Evolutionary conservation across 306 rosid genomes (phyloP), one percentile per base, ranked within the genome.

Genomic region (Sesbania bispinosa): DNA sequence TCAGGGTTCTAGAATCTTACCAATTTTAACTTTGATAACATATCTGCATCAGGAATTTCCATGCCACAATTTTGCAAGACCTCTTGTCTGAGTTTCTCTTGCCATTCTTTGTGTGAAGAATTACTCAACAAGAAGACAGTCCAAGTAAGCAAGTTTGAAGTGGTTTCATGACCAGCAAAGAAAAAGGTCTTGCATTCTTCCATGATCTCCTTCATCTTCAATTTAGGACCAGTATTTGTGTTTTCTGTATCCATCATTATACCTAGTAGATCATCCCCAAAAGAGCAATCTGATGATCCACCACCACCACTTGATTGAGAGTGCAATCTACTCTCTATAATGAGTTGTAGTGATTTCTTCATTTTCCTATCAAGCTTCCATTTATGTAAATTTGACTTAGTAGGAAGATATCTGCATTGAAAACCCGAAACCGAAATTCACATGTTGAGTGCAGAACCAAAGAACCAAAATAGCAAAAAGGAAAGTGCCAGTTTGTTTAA

Each of bases 111-210:
- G 15, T 80, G 47, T 39, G 62, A 30, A n/a, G n/a, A n/a, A n/a
- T n/a, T n/a, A 45, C 73, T 27, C 24, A 80, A 66, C 77, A 80
- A 53, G 51, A 67, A 60, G 6, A 54, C 38, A 9, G 80, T 19
- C 84, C 80, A 80, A 15, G 15, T 35, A 20, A 80, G 73, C 67
- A 23, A 80, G 21, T 61, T 68, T 24, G 84, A 68, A 36, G 84
- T 74, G 39, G 84, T 80, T 59, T 80, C 77, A 30, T 80, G 80
- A 6, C 84, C 84, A 9, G 63, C 77, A 54, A 80, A 62, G 80
- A 80, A 80, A 53, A 80, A 74, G 7, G 75, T 61, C 39, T 80
- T 80, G 58, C 80, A 74, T 19, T 80, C 84, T 3, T 62, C 84
- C 8, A 74, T 36, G 35, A 80, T 69, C 20, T 68, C 73, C 6